Evolutionary conservation across 2,329 filamentous ascomycete genomes (phyloP), one percentile per base, ranked within the genome.

Genomic region (Diaporthe australafricana): DNA sequence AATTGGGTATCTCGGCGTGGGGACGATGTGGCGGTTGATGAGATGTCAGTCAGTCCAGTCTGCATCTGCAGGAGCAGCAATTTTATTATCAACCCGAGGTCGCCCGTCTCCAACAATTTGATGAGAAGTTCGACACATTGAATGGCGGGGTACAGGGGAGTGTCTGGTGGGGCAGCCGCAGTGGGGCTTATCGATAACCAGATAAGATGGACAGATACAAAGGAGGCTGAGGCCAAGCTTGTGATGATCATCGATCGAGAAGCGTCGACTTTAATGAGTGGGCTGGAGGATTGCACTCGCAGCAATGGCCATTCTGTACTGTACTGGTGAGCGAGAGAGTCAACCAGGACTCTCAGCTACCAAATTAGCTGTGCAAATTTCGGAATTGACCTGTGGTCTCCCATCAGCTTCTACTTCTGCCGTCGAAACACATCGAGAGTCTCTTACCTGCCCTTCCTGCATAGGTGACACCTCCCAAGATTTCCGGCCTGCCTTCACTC

Each of bases 91-190:
- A 42, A 16, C 42, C 20, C 11, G 42, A 27, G 22, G 27, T 32
- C 27, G n/a, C 5, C 20, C 38, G 25, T 47, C 52, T 62, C 73
- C 22, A 65, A 63, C 66, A 72, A 68, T 25, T 48, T 48, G 57
- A 63, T 50, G 60, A 65, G 60, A 65, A 65, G 50, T 68, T 56
- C 38, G 69, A 53, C 48, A 9, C 60, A 38, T 48, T 48, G 55
- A 56, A 68, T 71, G 45, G 62, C 55, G 72, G 66, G 66, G 66
- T 68, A 68, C 48, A 63, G 53, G n/a, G 48, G 53, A 45, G 55
- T 30, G 47, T 27, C 55, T 48, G 45, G 42, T 45, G 60, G 60
- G 60, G 60, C n/a, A 38, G 42, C 60, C 22, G 45, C n/a, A 25
- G 60, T 42, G 50, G 65, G 65, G 65, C 27, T 68, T 56, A 68